phyloP scores from a whole-genome alignment of 352 stramenopile species.

The Phytopythium aichiense region DNA sequence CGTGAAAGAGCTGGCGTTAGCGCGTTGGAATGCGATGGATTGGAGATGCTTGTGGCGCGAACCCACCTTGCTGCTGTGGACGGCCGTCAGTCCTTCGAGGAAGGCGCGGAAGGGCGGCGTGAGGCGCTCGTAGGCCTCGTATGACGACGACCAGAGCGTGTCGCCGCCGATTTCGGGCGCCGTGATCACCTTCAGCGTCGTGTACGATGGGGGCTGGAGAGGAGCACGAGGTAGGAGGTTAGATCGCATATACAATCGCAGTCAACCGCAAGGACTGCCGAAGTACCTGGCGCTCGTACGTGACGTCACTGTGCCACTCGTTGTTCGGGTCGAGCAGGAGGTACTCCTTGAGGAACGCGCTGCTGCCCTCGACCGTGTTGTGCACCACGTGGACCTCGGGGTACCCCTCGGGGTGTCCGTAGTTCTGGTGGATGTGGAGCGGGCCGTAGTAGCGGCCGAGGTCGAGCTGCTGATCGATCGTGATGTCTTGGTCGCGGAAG shows the following conservation, averaged over 20 bases:
- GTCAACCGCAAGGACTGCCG: background rate
- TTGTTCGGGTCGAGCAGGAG: constrained; percentile 8
- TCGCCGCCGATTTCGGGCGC: constrained; percentile 28
- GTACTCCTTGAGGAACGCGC: constrained; percentile 4
- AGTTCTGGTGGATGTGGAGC: constrained; percentile 26
- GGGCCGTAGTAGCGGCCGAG: constrained; percentile 23
- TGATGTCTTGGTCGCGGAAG: constrained; percentile 16
- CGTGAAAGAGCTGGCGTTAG: background rate
- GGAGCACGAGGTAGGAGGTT: background rate
- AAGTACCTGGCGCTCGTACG: constrained; percentile 22
- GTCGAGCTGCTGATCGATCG: constrained; percentile 19
- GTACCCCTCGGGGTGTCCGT: constrained; percentile 17
- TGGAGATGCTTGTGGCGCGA: too few species aligned
- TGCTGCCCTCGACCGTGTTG: constrained; percentile 13
- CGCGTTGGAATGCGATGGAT: too few species aligned
- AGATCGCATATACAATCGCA: too few species aligned
- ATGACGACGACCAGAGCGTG: constrained; percentile 36
- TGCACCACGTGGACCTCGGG: constrained; percentile 21
- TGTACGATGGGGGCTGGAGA: constrained; percentile 25
- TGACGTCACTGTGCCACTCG: constrained; percentile 26
- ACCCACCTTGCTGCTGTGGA: constrained; percentile 18
- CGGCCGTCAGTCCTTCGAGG: constrained; percentile 16
- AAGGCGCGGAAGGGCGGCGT: constrained; percentile 16
- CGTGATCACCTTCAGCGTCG: constrained; percentile 24
- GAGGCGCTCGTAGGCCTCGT: constrained; percentile 31